Evolutionary conservation across 805 yeast genomes (phyloP).

Genomic region (Lachancea sp.): DNA sequence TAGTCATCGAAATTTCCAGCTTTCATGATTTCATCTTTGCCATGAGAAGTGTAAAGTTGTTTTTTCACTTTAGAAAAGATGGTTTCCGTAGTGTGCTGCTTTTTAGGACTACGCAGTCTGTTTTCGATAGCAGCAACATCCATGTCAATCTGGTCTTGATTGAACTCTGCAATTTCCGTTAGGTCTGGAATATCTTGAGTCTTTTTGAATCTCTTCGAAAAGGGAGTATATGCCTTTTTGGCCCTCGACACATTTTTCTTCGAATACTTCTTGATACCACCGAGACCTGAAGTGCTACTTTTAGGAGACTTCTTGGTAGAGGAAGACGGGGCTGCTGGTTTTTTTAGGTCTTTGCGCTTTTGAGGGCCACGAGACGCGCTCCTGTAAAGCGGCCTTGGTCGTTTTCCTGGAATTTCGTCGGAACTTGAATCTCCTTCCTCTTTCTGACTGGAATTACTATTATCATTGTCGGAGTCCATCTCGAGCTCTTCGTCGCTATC

Average conservation of each 20-base stretch:
- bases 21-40: constrained; percentile 35
- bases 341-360: background rate
- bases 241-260: constrained; percentile 29
- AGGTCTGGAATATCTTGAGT: constrained; percentile 28
- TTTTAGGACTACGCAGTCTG: constrained; percentile 35
- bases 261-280: constrained; percentile 26
- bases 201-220: constrained; percentile 22
- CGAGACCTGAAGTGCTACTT: constrained; percentile 7
- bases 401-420: background rate
- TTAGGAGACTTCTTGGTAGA: background rate
- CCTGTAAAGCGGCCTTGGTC: background rate
- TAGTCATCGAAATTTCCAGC: constrained; percentile 37
- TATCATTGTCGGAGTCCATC: no score
- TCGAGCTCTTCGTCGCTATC: no score
- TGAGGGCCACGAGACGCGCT: background rate
- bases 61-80: constrained; percentile 31
- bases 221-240: constrained; percentile 28
- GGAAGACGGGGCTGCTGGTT: background rate
- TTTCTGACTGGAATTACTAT: background rate
- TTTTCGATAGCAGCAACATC: constrained; percentile 24
- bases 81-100: constrained; percentile 32
- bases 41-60: constrained; percentile 39
- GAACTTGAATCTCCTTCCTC: background rate
- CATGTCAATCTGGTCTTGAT: constrained; percentile 17
- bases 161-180: constrained; percentile 25